These are phyloP conservation scores for Hibiscus syriacus DNA, from an alignment of 345 rosid genomes.

Conservation along the genomic window DNA sequence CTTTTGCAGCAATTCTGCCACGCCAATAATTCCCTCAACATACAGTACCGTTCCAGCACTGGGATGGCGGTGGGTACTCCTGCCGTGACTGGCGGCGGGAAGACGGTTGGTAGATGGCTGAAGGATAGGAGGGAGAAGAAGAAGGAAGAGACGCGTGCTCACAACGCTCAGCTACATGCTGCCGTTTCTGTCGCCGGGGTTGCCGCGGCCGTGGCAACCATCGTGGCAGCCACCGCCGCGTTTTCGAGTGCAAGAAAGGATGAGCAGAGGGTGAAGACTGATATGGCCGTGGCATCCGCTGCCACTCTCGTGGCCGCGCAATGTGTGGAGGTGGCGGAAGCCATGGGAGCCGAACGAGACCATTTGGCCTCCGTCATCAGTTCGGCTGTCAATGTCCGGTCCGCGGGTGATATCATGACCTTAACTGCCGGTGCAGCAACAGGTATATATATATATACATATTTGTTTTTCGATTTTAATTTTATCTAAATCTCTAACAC, in stretches of 20 bases:
- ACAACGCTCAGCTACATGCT: conserved; percentile 79
- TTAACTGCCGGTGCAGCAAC: conserved; percentile 91
- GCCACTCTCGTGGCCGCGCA: conserved; percentile 86
- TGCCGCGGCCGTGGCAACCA: conserved; percentile 82
- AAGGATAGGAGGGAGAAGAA: conserved; percentile 46
- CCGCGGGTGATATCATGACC: conserved; percentile 81
- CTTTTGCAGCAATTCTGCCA: conserved; percentile 54
- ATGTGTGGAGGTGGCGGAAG: conserved; percentile 85
- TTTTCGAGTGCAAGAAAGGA: conserved; percentile 17
- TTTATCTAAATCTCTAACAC: too few species aligned
- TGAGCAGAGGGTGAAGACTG: conserved; percentile 67
- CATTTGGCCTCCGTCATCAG: conserved; percentile 65
- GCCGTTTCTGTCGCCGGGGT: conserved; percentile 76
- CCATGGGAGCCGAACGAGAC: conserved; percentile 85
- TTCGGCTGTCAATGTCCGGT: conserved; percentile 79
- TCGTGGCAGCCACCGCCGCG: conserved; percentile 72
- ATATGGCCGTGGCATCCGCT: conserved; percentile 85
- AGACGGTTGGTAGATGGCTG: conserved; percentile 71
- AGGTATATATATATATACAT: conserved; percentile 25
- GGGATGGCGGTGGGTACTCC: neutral
- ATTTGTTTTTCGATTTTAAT: too few species aligned
- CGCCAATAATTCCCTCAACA: conserved; percentile 29
- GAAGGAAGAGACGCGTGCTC: conserved; percentile 73
- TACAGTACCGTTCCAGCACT: conserved; percentile 24
- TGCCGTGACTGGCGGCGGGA: conserved; percentile 34